Base-by-base conservation (phyloP, 192 early-diverging fungal genomes). In the Coemansia sp. region DNA sequence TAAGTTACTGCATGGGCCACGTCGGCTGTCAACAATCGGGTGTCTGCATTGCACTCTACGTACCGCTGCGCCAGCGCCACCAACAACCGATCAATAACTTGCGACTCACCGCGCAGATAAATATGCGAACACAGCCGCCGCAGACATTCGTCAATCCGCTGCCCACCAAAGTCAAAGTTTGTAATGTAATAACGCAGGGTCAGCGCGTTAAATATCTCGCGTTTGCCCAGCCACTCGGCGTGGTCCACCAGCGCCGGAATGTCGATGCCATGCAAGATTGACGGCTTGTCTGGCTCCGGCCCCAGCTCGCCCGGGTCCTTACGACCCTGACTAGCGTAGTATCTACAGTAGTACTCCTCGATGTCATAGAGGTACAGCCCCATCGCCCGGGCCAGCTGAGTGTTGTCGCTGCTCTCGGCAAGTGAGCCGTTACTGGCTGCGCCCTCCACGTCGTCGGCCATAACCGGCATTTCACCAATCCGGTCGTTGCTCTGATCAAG, bases 41-140 rank as follows among this genome's bases (percentile, higher is more conserved):
- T 73, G 55, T 86, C 76, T 9, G 85, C 84, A 68, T 97, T 97
- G 75, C 93, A 95, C 37, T 87, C 82, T 73, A 89, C 90, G 69
- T 89, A 97, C 1, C 91, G 84, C 57, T 84, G 75, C n/a, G 94
- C 85, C 78, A 97, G 90, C 17, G 82, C 89, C 59, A 88, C 87
- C 51, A 98, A 73, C 41, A 98, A 89, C 25, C 96, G 87, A 76
- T 94, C 94, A 29, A 98, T 89, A 57, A 92, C 85, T 71, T 98
- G 96, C 14, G 94, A 88, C 75, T 98, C 96, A 25, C 91, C 96
- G 51, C 90, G 91, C 58, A 98, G 75, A 19, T 88, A 87, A 0
- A 96, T 82, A 23, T 92, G 89, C 38, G 76, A 74, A 65, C 93
- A 93, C 54, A 98, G 70, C 21, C 72, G 75, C 73, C 94, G 82